phyloP scores from a whole-genome alignment of 2,329 filamentous ascomycete genomes.

The Pseudopithomyces chartarum region DNA sequence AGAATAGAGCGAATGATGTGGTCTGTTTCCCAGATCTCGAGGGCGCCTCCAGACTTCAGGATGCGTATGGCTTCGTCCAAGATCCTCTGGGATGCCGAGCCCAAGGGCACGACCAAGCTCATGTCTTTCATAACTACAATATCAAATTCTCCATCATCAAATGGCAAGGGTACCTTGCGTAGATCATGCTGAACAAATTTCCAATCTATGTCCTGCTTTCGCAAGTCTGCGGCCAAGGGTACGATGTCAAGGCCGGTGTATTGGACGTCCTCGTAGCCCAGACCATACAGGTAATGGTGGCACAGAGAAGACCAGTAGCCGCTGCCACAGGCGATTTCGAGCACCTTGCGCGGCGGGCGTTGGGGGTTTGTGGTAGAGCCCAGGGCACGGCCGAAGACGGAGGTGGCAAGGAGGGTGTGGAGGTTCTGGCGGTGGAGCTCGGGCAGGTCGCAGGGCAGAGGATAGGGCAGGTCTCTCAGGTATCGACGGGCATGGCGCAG shows the following conservation, averaged over 20 bases:
- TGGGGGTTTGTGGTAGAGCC: conserved; percentile 71
- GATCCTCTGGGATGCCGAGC: conserved; percentile 58
- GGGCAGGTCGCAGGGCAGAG: conserved; percentile 83
- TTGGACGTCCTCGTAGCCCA: conserved; percentile 70
- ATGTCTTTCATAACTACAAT: conserved; percentile 88
- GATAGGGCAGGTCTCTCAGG: conserved; percentile 79
- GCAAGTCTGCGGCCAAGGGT: conserved; percentile 68
- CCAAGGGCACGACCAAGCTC: conserved; percentile 67
- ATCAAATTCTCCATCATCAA: conserved; percentile 80
- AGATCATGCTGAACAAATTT: conserved; percentile 87
- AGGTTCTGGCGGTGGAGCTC: conserved; percentile 89
- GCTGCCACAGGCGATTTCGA: conserved; percentile 87
- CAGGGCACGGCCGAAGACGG: conserved; percentile 79
- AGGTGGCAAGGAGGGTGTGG: conserved; percentile 78
- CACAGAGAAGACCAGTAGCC: conserved; percentile 90
- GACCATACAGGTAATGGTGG: conserved; percentile 74
- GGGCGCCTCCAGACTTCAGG: conserved; percentile 74
- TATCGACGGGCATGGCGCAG: conserved; percentile 82
- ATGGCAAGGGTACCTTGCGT: conserved; percentile 75
- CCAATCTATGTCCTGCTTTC: conserved; percentile 81
- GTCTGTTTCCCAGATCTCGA: conserved; percentile 92
- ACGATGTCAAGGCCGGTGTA: conserved; percentile 86
- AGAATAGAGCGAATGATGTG: conserved; percentile 81
- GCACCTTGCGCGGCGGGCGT: conserved; percentile 73
- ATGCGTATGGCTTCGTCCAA: conserved; percentile 78